A percentile compares a stretch with the other conserved stretches of the same genome.
Evolutionary conservation across 2,329 filamentous ascomycete genomes (phyloP).

Genomic region (Lecanicillium sp.): DNA sequence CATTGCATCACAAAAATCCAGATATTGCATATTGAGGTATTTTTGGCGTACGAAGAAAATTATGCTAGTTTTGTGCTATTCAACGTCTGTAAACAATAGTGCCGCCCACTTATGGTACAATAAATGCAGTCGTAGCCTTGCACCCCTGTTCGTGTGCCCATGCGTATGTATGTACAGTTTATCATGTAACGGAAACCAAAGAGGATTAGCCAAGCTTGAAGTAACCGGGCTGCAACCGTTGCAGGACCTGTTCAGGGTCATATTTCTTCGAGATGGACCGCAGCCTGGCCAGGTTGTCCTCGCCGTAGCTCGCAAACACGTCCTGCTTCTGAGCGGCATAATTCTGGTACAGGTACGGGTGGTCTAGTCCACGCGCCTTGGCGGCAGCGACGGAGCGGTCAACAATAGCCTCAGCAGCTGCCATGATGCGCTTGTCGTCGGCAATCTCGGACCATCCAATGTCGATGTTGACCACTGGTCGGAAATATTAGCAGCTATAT

Average conservation of each 20-base stretch:
- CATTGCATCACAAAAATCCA: no score
- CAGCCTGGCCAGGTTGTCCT: conserved; percentile 30
- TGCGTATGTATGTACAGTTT: conserved; percentile 12
- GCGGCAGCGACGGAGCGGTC: conserved; percentile 23
- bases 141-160: background rate
- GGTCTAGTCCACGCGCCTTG: conserved; percentile 25
- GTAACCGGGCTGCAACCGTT: conserved; percentile 31
- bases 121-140: no score
- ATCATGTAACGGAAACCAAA: background rate
- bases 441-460: conserved; percentile 23
- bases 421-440: conserved; percentile 29
- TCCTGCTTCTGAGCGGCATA: conserved; percentile 38
- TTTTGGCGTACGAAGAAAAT: no score
- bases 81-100: no score
- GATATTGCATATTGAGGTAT: no score
- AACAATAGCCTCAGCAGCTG: conserved; percentile 22
- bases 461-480: conserved; percentile 19
- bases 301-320: conserved; percentile 35
- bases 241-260: conserved; percentile 31
- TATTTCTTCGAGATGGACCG: conserved; percentile 28
- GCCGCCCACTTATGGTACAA: no score
- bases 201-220: conserved; percentile 30
- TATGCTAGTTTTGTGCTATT: no score
- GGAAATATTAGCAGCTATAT: background rate
- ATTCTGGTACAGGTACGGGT: conserved; percentile 39